Base-by-base conservation (phyloP, 306 rosid genomes). In the Ceratonia siliqua region DNA sequence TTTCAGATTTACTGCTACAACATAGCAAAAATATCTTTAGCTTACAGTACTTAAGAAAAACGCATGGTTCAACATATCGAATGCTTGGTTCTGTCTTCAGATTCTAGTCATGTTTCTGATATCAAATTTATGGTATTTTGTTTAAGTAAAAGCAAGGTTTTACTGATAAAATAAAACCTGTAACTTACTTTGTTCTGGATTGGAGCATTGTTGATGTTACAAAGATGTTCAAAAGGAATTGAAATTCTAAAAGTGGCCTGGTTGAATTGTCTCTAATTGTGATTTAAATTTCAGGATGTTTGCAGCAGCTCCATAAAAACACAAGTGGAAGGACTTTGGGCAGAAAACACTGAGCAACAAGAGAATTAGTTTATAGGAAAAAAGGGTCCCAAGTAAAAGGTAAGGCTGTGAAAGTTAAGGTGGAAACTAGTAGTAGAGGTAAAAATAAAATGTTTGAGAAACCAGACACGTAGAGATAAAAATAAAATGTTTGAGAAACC, bases 401-500 rank as follows among this genome's bases (percentile, higher is more conserved):
- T 10, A 66, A 50, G 32, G 50, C 45, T 3, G 54, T 42, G n/a
- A 79, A 80, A 42, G 87, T 75, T 15, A 66, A 78, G 12, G 10
- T 0, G 22, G 85, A 81, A 70, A 27, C n/a, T 17, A 76, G 54
- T 36, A 27, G 52, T 42, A 22, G 82, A 4, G 84, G 82, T 46
- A 52, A 87, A 73, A 89, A 86, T 6, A 80, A 87, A 78, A 49
- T 46, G n/a, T 70, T 91, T 3, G 88, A 91, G 83, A 91, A 87
- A 74, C 93, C 93, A 5, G 96, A 91, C 64, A 86, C n/a, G 48
- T 46, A 21, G 85, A 7, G 87, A 86, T 57, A 64, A 87, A 73
- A 89, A 86, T 6, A 80, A 87, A 78, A 49, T 46, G n/a, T 70
- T 91, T 3, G 88, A 91, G 83, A 91, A 87, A 74, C 93, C 93